These are phyloP conservation scores for Nicotiana tomentosiformis DNA, from an alignment of 257 asterid genomes.

Conservation along the genomic window DNA sequence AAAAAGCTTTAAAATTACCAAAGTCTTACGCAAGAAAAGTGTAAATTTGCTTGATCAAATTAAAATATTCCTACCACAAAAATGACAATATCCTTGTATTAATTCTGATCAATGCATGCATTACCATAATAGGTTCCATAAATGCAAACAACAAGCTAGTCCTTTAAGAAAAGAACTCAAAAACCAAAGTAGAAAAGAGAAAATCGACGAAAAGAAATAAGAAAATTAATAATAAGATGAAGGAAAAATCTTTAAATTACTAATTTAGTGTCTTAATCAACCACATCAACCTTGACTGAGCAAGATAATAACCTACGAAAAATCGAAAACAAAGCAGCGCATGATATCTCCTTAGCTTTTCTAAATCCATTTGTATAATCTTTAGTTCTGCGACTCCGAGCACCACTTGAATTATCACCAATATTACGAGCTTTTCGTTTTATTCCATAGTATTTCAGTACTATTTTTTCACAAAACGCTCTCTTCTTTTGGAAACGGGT, in stretches of 20 bases:
- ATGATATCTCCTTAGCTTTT: conserved; percentile 36
- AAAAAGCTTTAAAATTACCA: no score
- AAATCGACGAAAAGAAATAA: neutral
- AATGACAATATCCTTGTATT: neutral
- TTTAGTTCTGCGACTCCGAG: conserved; percentile 7
- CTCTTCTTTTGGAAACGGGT: conserved; percentile 71
- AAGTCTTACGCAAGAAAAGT: no score
- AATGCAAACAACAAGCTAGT: neutral
- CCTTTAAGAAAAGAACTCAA: no score
- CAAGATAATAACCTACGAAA: conserved; percentile 72
- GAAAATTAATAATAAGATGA: neutral
- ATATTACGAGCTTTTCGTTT: conserved; percentile 1
- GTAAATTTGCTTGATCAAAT: neutral
- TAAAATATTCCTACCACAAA: neutral
- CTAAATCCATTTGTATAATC: conserved; percentile 20
- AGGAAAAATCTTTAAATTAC: neutral
- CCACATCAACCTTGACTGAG: conserved; percentile 74
- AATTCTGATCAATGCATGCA: neutral
- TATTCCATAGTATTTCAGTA: conserved; percentile 36
- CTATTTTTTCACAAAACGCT: conserved; percentile 22
- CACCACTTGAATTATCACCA: neutral
- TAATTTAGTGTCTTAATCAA: conserved; percentile 21
- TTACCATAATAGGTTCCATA: neutral
- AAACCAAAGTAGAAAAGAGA: neutral
- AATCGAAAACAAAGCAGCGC: conserved; percentile 39